Conservation (phyloP, 2,329 filamentous ascomycete genomes). For the Ophiostoma pallidulum region DNA sequence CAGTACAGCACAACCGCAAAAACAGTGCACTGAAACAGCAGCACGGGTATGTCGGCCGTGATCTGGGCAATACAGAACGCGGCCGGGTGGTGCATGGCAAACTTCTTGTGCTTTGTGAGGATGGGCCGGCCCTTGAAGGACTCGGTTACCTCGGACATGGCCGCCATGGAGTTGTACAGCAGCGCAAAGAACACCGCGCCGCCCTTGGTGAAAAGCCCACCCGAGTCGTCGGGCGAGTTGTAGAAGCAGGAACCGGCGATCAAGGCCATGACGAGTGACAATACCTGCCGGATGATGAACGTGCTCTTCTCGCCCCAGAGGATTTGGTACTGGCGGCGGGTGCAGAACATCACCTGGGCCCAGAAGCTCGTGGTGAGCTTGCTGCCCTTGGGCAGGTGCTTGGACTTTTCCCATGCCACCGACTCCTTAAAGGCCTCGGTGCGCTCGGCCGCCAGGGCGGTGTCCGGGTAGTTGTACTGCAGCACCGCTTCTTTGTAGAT, state of each 20-base stretch:
- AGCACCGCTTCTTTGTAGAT: constrained; percentile 41
- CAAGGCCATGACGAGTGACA: constrained; percentile 61
- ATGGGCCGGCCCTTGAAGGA: constrained; percentile 53
- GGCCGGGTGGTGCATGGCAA: constrained; percentile 43
- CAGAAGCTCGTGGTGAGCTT: constrained; percentile 49
- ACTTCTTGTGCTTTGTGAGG: constrained; percentile 40
- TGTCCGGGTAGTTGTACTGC: constrained; percentile 50
- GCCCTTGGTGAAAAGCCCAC: constrained; percentile 51
- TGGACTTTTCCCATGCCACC: constrained; percentile 37
- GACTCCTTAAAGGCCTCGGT: constrained; percentile 46
- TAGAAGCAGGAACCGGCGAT: constrained; percentile 77
- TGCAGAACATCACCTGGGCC: constrained; percentile 59
- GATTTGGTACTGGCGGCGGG: constrained; percentile 69
- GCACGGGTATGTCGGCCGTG: constrained; percentile 48
- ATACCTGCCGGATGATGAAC: constrained; percentile 68
- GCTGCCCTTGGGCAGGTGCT: constrained; percentile 39
- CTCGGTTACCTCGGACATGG: constrained; percentile 61
- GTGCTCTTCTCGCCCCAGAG: constrained; percentile 65
- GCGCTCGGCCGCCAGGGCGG: constrained; percentile 35
- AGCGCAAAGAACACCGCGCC: constrained; percentile 42
- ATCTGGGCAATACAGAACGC: constrained; percentile 50
- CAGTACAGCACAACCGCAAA: constrained; percentile 71
- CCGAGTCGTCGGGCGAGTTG: constrained; percentile 49
- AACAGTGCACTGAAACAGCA: constrained; percentile 53
- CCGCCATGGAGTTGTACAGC: constrained; percentile 52